Evolutionary conservation across 495 filamentous ascomycete genomes (phyloP), one percentile per base, ranked within the genome.

Genomic region (Penicillium fimorum): DNA sequence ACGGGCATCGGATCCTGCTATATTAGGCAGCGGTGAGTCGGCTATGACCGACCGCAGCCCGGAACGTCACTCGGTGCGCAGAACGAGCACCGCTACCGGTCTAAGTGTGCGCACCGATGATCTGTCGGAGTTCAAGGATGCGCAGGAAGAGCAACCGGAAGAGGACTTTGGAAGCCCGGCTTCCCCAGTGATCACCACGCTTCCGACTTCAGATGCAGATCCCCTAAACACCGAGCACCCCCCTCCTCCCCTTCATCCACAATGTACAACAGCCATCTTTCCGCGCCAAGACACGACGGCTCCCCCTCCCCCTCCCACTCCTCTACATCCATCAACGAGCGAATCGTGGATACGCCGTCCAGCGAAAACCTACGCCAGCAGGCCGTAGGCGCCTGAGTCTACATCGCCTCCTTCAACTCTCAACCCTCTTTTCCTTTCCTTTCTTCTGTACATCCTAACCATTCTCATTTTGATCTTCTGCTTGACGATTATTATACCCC

Each of bases 31-130:
- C 29, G 62, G 52, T 33, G 70, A 68, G 20, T 78, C 71, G 1
- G 58, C 70, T 10, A 51, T 51, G 25, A 73, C 70, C 20, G 67
- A 64, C 24, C 58, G 64, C 18, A 29, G 47, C 38, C 53, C 68
- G 22, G 53, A 57, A 12, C 68, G 70, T 42, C 68, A 64, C 4
- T 79, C 77, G 15, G 38, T 71, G 11, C 63, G 69, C 40, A 76
- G 72, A 55, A 61, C 49, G 18, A 81, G 74, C 61, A 78, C 71
- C 1, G 66, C 67, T 4, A 73, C 76, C 1, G 58, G 63, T n/a
- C 48, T 65, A 46, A 75, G 74, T 44, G 44, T 67, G 22, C 64
- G 56, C 22, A 65, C 50, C 11, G 74, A 73, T 30, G 70, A 68
- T 27, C 48, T 48, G 0, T 40, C 49, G 1, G 67, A 69, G n/a